These are phyloP conservation scores for Pharus latifolius DNA, from an alignment of 176 grass and related monocot species.

Conservation along the genomic window DNA sequence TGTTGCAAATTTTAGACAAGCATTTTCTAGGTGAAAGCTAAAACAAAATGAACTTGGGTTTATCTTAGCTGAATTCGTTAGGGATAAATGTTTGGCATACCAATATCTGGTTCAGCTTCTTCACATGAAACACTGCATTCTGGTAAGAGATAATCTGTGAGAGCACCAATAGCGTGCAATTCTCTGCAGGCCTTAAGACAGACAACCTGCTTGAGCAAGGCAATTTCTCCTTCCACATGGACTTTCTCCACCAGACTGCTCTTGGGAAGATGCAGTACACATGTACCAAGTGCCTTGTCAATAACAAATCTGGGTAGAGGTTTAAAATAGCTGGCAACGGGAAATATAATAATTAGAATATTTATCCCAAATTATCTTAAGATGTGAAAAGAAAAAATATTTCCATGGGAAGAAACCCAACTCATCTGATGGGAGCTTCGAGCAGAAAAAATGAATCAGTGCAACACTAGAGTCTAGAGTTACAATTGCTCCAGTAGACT, in stretches of 20 bases:
- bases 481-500: slow-evolving; percentile 67
- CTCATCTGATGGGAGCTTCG: slow-evolving; percentile 68
- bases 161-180: slow-evolving; percentile 50
- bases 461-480: slow-evolving; percentile 53
- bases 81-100: slow-evolving; percentile 36
- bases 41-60: not conserved
- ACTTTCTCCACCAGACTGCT: slow-evolving; percentile 48
- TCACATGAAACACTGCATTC: slow-evolving; percentile 32
- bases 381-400: slow-evolving; percentile 7
- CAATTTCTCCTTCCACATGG: slow-evolving; percentile 16
- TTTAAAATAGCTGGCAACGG: slow-evolving; percentile 50
- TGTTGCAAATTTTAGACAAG: no score
- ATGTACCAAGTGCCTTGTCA: slow-evolving; percentile 31
- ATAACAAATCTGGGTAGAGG: slow-evolving; percentile 55
- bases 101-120: slow-evolving; percentile 35
- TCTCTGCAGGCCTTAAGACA: slow-evolving; percentile 70
- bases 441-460: slow-evolving; percentile 71
- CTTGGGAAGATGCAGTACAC: slow-evolving; percentile 56
- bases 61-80: not conserved
- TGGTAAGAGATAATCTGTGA: slow-evolving; percentile 57
- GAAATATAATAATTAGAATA: slow-evolving; percentile 1
- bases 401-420: slow-evolving; percentile 23
- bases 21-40: no score
- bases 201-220: slow-evolving; percentile 37
- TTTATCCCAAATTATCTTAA: not conserved